Evolutionary conservation across 371 early-diverging fungal genomes (phyloP), one percentile per base, ranked within the genome.

Genomic region (Phascolomyces articulosus): DNA sequence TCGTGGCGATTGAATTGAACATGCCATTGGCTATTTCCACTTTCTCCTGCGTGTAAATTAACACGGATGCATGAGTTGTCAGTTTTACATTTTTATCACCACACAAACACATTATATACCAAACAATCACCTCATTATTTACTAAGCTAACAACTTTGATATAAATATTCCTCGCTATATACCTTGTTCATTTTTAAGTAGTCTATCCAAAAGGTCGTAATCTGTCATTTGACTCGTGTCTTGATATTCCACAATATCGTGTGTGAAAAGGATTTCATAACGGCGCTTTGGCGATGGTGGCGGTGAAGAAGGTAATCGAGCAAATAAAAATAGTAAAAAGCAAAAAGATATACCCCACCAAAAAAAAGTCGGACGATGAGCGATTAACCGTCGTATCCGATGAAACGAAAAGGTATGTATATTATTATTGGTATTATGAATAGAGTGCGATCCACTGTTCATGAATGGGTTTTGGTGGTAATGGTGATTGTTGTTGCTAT

Each of bases 151-250:
- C 11, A 34, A 34, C 34, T 31, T 6, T 31, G 9, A 31, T 31
- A 34, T 9, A 9, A 34, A 34, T 34, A 34, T 9, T 1, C 6
- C 6, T 0, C 6, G 11, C 6, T 1, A 9, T 34, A 34, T 67
- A 75, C 75, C 73, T 65, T 70, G 63, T 21, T 68, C 63, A 28
- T 31, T 26, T 18, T 63, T 58, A 13, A 77, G 53, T 8, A 77
- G 66, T 47, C 41, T 53, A 40, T 71, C 59, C 11, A 77, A 60
- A 26, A 69, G 34, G 44, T 62, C 65, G 61, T 77, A 77, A 62
- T 77, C 72, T 8, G 73, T 71, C 21, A 64, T 63, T 47, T 77
- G 72, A 7, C 65, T 65, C 0, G 73, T 70, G 53, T 77, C 77
- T 61, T 64, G 58, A 49, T 68, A 68, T 40, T 68, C 64, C 21